These are phyloP conservation scores for Ettlia oleoabundans DNA, from an alignment of 139 green algal genomes.

Conservation along the genomic window DNA sequence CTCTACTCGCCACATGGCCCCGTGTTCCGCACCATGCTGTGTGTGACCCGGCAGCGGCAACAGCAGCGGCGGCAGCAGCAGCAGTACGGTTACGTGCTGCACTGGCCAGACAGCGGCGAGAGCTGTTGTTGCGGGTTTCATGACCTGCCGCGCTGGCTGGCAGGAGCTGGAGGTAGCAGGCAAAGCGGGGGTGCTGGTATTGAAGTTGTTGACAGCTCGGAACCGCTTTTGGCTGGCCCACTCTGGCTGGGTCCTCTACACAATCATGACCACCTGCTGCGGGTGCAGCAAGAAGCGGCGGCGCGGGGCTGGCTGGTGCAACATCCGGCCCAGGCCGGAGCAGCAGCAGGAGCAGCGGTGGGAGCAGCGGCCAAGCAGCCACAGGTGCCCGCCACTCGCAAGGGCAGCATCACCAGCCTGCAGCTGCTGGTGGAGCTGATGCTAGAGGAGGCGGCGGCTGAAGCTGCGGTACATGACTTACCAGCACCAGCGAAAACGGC, in stretches of 20 bases:
- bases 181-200: too few species aligned
- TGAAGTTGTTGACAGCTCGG: background rate
- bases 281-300: background rate
- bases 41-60: background rate
- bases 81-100: background rate
- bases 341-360: background rate
- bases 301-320: conserved; percentile 9
- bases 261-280: background rate
- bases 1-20: conserved; percentile 30
- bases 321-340: background rate
- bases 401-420: conserved; percentile 13
- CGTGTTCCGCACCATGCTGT: conserved; percentile 28
- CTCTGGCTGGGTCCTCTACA: conserved; percentile 30
- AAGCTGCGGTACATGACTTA: background rate
- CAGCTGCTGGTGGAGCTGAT: conserved; percentile 17
- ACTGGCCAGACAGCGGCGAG: conserved; percentile 19
- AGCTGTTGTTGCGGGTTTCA: background rate
- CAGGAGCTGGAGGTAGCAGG: background rate
- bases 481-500: background rate
- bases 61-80: background rate
- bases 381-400: background rate
- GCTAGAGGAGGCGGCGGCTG: conserved; percentile 5
- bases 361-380: background rate
- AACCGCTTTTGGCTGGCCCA: conserved; percentile 10
- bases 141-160: background rate